Evolutionary conservation across 2,329 filamentous ascomycete species (phyloP), one percentile per base, ranked within the genome.

Genomic region (Epichloe gansuensis): DNA sequence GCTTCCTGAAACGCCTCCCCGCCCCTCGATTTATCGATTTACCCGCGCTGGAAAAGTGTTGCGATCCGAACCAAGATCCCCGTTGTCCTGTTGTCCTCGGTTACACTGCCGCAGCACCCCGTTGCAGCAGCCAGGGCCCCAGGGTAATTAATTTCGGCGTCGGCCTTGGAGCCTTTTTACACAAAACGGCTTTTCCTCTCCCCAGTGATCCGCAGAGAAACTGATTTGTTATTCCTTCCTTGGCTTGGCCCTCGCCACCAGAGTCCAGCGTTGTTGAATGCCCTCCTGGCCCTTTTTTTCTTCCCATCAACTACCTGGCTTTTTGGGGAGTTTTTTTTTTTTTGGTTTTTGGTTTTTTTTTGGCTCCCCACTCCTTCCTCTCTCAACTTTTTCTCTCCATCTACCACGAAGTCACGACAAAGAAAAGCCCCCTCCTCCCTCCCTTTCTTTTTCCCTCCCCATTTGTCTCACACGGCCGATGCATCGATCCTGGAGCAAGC

Each of bases 1-100:
- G 49, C 41, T 39, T 51, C 42, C 17, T 46, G 49, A 51, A 51
- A 51, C 49, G 17, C 17, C n/a, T n/a, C n/a, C n/a, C n/a, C n/a
- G 8, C 28, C 9, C 28, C 28, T 31, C 28, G 8, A 31, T 9
- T 31, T 9, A 31, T 3, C 28, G 17, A 31, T 31, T 31, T 9
- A 31, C 28, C 28, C 8, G 8, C 28, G 28, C 8, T 31, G 28
- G 28, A 31, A 31, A 31, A 31, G 37, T 39, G 37, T 39, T n/a
- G n/a, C 23, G 39, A 44, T 44, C 48, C 48, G 48, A 25, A 44
- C 48, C 48, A 44, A 50, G 48, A 50, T 44, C 11, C 12, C n/a
- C 28, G 28, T 31, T 9, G 3, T 31, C 3, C n/a, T 8, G 28
- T 31, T 9, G 3, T 31, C 9, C 8, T 3, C 9, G 8, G 28